Conservation (phyloP, 2,329 filamentous ascomycete species). For the Xylariales sp. region DNA sequence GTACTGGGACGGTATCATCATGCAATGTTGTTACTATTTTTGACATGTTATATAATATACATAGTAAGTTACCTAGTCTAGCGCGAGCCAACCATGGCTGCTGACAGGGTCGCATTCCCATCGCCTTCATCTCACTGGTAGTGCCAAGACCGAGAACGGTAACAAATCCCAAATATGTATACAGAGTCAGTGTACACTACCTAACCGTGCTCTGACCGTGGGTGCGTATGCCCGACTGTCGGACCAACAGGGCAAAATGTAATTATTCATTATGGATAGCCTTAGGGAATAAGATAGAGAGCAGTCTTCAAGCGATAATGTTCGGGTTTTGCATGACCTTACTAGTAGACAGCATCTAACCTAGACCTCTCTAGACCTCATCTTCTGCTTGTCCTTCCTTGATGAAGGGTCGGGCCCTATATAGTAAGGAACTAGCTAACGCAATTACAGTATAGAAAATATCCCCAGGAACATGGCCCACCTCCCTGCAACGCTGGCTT, state of each 20-base stretch:
- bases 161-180: neutral
- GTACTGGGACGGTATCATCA: conserved; percentile 19
- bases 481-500: conserved; percentile 7
- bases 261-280: too few species aligned
- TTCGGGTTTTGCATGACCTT: neutral
- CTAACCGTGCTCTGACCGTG: neutral
- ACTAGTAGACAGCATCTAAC: neutral
- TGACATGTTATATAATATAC: conserved; percentile 21
- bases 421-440: conserved; percentile 13
- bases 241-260: neutral
- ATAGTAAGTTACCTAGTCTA: too few species aligned
- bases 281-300: neutral
- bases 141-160: neutral
- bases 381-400: conserved; percentile 5
- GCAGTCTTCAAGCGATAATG: neutral
- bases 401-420: conserved; percentile 14
- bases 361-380: neutral
- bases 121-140: neutral
- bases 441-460: conserved; percentile 17
- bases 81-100: neutral
- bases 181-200: neutral
- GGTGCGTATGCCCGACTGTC: neutral
- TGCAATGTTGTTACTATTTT: conserved; percentile 32
- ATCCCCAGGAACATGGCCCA: conserved; percentile 13
- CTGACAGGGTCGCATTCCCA: conserved; percentile 4